Conservation (phyloP, 1,284 basidiomycete species). For the Cutaneotrichosporon sp. region DNA sequence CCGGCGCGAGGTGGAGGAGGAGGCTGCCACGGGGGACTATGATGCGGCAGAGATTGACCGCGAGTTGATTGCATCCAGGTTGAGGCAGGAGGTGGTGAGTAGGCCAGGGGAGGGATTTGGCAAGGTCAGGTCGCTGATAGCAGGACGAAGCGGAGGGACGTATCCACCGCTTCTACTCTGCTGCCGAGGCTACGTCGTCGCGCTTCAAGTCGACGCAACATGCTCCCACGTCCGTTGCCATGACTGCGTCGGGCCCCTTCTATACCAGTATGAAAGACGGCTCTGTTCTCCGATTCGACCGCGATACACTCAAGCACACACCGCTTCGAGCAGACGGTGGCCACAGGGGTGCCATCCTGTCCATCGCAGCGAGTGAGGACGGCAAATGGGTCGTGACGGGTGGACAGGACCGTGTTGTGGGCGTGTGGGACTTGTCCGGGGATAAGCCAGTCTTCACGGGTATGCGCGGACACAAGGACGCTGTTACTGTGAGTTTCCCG, state of each 20-base stretch:
- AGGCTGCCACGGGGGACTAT: slow-evolving; percentile 63
- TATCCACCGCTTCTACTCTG: slow-evolving; percentile 52
- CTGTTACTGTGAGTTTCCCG: slow-evolving; percentile 70
- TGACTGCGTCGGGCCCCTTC: slow-evolving; percentile 6
- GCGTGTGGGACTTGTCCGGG: slow-evolving; percentile 72
- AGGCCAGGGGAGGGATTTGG: not conserved
- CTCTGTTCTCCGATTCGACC: slow-evolving; percentile 66
- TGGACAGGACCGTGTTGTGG: slow-evolving; percentile 73
- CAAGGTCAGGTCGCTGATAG: not conserved
- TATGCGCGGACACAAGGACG: slow-evolving; percentile 78
- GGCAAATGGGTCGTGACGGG: slow-evolving; percentile 80
- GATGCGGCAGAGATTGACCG: slow-evolving; percentile 91
- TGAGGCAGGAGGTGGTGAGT: slow-evolving; percentile 76
- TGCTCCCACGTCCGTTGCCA: slow-evolving; percentile 12
- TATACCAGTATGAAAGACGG: slow-evolving; percentile 77
- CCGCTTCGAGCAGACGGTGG: slow-evolving; percentile 54
- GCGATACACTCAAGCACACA: slow-evolving; percentile 25
- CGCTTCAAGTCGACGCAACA: slow-evolving; percentile 12
- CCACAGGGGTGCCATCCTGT: slow-evolving; percentile 79
- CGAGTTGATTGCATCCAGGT: slow-evolving; percentile 80
- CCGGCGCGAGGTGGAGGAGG: slow-evolving; percentile 60
- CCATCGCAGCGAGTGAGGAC: slow-evolving; percentile 77
- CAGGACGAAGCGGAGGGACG: slow-evolving; percentile 46
- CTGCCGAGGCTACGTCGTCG: not conserved
- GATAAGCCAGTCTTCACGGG: slow-evolving; percentile 62